Base-by-base conservation (phyloP, 495 filamentous ascomycete genomes). In the Recurvomyces mirabilis region DNA sequence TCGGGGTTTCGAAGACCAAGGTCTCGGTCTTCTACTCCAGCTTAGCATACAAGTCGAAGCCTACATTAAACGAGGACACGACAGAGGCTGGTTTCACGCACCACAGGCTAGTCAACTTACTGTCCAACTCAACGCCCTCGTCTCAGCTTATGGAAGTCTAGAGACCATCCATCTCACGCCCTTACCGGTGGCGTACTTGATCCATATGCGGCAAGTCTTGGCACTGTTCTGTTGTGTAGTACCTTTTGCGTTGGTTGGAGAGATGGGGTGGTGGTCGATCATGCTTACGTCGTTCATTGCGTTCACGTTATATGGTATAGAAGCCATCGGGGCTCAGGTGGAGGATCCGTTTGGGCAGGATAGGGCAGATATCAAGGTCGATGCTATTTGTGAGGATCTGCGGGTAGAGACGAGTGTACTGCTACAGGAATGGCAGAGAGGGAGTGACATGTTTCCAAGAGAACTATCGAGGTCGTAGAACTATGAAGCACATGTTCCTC, bases 271-370 rank as follows among this genome's bases (percentile, higher is more conserved):
- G 79, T 84, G 77, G 78, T 68, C 76, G 1, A 67, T 85, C 11
- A 74, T 79, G 2, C 72, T 85, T 14, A 74, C 80, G 10, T 70
- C 69, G 1, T 60, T 87, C 6, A 72, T 85, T 21, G 75, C 74
- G 15, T 85, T 87, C 55, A 85, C 81, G 2, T 66, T 87, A 1
- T 84, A 82, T 52, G 77, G 79, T 1, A 84, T 84, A 22, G 79
- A 84, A 39, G 79, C 77, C 1, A 87, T 87, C 41, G 82, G 78
- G 1, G 75, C 66, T 12, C 78, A 83, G 55, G 65, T 85, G 6
- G 82, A 87, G 54, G 82, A 87, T 55, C 82, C 82, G 0, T 85
- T 87, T 58, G 80, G 82, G 5, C 74, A 76, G 49, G 81, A 83
- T 49, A 72, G 73, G 49, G 84, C 83, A 44, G 82, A 85, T 58